Evolutionary conservation across 148 eudicot genomes (phyloP), one percentile per base, ranked within the genome.

Genomic region (Rhododendron ovatum): DNA sequence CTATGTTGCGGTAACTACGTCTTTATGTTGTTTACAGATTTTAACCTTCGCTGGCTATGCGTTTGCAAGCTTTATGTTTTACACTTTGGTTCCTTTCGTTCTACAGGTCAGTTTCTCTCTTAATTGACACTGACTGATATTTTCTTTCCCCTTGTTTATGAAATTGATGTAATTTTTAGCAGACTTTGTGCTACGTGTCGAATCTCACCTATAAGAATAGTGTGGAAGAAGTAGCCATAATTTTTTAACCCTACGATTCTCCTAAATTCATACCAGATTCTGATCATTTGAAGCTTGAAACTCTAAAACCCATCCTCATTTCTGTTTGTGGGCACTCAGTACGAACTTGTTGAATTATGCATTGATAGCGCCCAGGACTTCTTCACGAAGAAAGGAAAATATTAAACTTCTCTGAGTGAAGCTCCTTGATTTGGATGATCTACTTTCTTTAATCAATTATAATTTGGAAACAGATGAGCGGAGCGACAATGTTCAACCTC

Each of bases 401-500:
- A 7, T 48, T 63, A 80, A 45, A 20, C 20, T 24, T 30, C 45
- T 86, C 50, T 0, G 14, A 81, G 30, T 78, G 37, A 15, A 48
- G 50, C 48, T 80, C 48, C 48, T 55, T 28, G 26, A 3, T 28
- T 53, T 39, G 75, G n/a, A 53, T 43, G 13, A 82, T 50, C 57
- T 35, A 2, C 47, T 53, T 26, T 48, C 9, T 47, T 50, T 87
- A 80, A 85, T 59, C 35, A 2, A 9, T 41, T 67, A 14, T 43
- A 37, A 50, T 65, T 28, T 18, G 81, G 41, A 20, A 87, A 82
- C 93, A 96, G 99, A 88, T 87, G 87, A 91, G 96, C 67, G 99
- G 99, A 87, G 90, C 98, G 74, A 90, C 99, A 83, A 65, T 95
- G 88, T 94, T 92, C 91, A 96, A 95, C 88, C 98, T 96, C 55